Evolutionary conservation across 2,329 filamentous ascomycete species (phyloP).

Genomic region (Nectriaceae sp.): DNA sequence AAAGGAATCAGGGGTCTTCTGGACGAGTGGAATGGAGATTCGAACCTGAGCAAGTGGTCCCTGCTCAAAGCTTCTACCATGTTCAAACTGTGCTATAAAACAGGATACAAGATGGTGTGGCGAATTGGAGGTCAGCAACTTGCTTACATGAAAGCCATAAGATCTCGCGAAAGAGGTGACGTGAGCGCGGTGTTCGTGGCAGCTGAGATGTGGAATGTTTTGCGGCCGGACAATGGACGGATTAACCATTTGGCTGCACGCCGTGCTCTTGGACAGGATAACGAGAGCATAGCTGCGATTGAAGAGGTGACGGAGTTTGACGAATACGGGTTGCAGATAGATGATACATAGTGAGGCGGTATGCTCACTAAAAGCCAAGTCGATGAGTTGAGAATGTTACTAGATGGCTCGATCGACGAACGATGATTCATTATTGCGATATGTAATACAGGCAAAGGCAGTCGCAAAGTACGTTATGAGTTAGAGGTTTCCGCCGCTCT

Average conservation of each 20-base stretch:
- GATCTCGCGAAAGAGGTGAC: slow-evolving; percentile 15
- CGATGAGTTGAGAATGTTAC: no score
- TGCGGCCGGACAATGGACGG: slow-evolving; percentile 38
- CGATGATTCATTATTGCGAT: no score
- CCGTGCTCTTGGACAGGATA: slow-evolving; percentile 19
- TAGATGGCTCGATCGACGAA: no score
- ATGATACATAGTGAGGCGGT: slow-evolving; percentile 26
- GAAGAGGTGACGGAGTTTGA: slow-evolving; percentile 33
- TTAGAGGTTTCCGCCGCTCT: no score
- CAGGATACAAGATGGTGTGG: slow-evolving; percentile 42
- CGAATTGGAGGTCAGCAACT: slow-evolving; percentile 51
- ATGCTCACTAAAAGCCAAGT: no score
- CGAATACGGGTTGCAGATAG: slow-evolving; percentile 30
- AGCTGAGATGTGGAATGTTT: slow-evolving; percentile 36
- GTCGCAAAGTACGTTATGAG: no score
- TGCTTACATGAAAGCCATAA: slow-evolving; percentile 45
- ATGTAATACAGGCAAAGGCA: no score
- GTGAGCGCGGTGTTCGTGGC: slow-evolving; percentile 34
- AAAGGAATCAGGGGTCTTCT: slow-evolving; percentile 32
- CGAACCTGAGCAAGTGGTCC: slow-evolving; percentile 43
- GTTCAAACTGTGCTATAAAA: slow-evolving; percentile 42
- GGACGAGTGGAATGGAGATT: slow-evolving; percentile 23
- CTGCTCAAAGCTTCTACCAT: slow-evolving; percentile 52
- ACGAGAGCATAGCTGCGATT: slow-evolving; percentile 23
- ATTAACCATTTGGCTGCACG: slow-evolving; percentile 22